phyloP scores from a whole-genome alignment of 2,329 filamentous ascomycete species.

The Pseudopithomyces maydicus region DNA sequence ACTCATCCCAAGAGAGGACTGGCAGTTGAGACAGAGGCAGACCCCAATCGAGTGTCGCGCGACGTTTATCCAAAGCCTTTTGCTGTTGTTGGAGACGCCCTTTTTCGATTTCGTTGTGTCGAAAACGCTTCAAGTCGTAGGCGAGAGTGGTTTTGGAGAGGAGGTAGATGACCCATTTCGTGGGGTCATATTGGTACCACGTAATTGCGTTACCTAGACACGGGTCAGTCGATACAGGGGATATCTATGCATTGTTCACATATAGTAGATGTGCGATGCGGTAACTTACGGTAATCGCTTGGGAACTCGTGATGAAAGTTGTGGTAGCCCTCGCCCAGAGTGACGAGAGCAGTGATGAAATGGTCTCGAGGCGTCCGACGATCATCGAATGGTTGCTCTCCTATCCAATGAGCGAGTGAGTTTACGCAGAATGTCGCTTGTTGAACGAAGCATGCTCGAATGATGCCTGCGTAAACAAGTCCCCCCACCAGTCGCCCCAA shows the following conservation, averaged over 20 bases:
- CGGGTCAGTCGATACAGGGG: neutral
- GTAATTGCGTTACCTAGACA: conserved; percentile 41
- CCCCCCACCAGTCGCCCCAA: conserved; percentile 57
- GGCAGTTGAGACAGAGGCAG: conserved; percentile 42
- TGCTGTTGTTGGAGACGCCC: conserved; percentile 47
- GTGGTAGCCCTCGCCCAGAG: conserved; percentile 49
- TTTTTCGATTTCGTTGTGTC: conserved; percentile 48
- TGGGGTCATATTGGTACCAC: conserved; percentile 48
- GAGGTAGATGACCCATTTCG: conserved; percentile 47
- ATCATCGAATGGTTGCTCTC: conserved; percentile 50
- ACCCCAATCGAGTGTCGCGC: conserved; percentile 45
- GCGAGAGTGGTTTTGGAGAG: conserved; percentile 38
- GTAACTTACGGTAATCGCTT: conserved; percentile 43
- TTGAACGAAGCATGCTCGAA: conserved; percentile 56
- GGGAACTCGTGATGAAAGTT: conserved; percentile 51
- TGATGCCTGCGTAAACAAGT: conserved; percentile 55
- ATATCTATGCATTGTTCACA: neutral
- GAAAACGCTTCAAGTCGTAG: conserved; percentile 47
- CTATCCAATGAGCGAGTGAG: conserved; percentile 59
- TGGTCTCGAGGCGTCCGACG: conserved; percentile 44
- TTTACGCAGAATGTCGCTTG: conserved; percentile 60
- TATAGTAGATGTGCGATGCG: neutral
- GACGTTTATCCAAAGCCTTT: conserved; percentile 45
- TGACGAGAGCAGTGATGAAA: conserved; percentile 45
- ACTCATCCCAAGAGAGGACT: conserved; percentile 47